Base-by-base conservation (phyloP, 2,329 filamentous ascomycete species). In the Trichoderma citrinoviride region DNA sequence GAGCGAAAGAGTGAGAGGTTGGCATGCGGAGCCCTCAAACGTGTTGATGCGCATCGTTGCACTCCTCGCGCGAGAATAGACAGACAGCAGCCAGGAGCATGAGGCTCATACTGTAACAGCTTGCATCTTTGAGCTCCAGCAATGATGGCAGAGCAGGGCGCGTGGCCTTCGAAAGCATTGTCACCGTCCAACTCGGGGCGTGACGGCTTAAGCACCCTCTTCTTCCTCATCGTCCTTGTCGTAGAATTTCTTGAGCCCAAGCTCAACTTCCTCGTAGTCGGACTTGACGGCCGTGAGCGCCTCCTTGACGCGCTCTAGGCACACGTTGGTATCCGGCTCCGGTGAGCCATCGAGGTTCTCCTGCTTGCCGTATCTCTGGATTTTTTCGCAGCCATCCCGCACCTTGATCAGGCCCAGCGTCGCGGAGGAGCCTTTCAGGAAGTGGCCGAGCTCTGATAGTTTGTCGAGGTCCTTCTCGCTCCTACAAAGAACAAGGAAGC, bases 361-460 rank as follows among this genome's bases (percentile, higher is more conserved):
- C 72, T 85, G 83, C 73, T 90, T 90, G 70, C 94, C 94, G 76
- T 89, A 96, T 74, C 96, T 90, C 78, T 99, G 94, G 73, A 99
- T 97, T 82, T 96, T 93, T 79, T 98, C 93, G 80, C 95, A 99
- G 68, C 87, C 90, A 73, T 97, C 93, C 76, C 92, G 91, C 72
- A 99, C 90, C 77, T 96, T 96, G 72, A 86, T 89, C 63, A 98
- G 85, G 52, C 95, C 95, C 61, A 99, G 85, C 4, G 95, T 97
- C 44, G 95, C 94, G 8, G 94, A 97, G 7, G 94, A 98, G 66
- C 95, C 95, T 80, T 99, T 99, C 71, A 99, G 84, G 80, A 97
- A 99, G 79, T 99, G 95, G 47, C 95, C 95, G 37, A 97, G 87
- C 61, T 86, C 84, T 40, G 92, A 96, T 43, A 98, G 86, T 69